Evolutionary conservation across 169 alveolate species (phyloP), one percentile per base, ranked within the genome.

Genomic region (Plasmodium yoelii): DNA sequence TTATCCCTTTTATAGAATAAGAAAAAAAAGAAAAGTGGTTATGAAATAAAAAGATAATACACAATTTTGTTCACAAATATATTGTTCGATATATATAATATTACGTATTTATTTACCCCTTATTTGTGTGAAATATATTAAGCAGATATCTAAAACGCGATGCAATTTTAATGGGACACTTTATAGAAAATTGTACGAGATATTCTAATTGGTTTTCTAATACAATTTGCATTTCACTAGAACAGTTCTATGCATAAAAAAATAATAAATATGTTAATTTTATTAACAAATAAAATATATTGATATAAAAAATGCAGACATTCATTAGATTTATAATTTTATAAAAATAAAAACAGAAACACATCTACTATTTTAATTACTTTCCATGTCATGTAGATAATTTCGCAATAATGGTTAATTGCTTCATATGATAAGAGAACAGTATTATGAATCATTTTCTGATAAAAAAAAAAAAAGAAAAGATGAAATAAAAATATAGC

Each of bases 151-250:
- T 84, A 42, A 84, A 84, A 57, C 87, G 87, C 1, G 91, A 64
- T 6, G 91, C 91, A 7, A 84, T 49, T 53, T 84, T 84, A 55
- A 84, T 57, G 1, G 91, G 87, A 44, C 87, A 84, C 19, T 84
- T 84, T 69, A 84, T 34, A 57, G 91, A 47, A 49, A 59, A 56
- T 22, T 84, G 57, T 2, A 69, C 91, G 22, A 84, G 87, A 42
- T 69, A 42, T 73, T 84, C 87, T 6, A 84, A 24, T 84, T 84
- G 91, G 15, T 18, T 59, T 51, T 84, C 84, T 12, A 84, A 7
- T 10, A 44, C 46, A 19, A 22, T 34, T 46, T 56, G 15, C 91
- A 84, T 69, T 9, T 44, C 53, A 24, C 59, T 74, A 15, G 70
- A 28, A 53, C 91, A 84, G 68, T 84, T 84, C 91, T 84, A 61